Conservation (phyloP, 805 yeast species). For the Ogataea saltuana region DNA sequence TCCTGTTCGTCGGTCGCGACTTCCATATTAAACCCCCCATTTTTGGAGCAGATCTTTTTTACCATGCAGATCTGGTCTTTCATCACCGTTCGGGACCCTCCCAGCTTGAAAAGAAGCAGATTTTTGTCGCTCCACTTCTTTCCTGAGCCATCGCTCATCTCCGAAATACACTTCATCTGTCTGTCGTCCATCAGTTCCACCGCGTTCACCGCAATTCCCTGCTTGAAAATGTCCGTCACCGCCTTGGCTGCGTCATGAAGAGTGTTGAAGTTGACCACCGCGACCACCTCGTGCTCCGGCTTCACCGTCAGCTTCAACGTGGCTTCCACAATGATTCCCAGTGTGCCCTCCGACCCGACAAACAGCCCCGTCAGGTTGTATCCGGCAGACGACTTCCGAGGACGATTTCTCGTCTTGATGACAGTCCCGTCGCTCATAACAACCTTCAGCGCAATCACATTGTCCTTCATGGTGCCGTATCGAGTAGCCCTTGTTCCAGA, state of each 20-base stretch:
- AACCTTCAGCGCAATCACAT: constrained; percentile 65
- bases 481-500: constrained; percentile 80
- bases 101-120: constrained; percentile 58
- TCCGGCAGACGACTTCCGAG: constrained; percentile 78
- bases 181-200: constrained; percentile 70
- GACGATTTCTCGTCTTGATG: constrained; percentile 70
- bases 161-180: constrained; percentile 66
- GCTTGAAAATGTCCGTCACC: constrained; percentile 58
- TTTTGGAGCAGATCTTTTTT: constrained; percentile 48
- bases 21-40: constrained; percentile 56
- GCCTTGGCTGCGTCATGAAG: constrained; percentile 69
- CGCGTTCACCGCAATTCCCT: constrained; percentile 68
- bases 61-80: constrained; percentile 50
- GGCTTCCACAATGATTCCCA: constrained; percentile 75
- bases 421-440: constrained; percentile 81
- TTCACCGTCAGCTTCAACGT: constrained; percentile 66
- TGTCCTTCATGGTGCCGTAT: constrained; percentile 80
- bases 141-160: constrained; percentile 41
- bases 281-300: constrained; percentile 65
- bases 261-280: constrained; percentile 64
- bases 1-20: constrained; percentile 61
- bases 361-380: constrained; percentile 72
- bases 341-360: constrained; percentile 74
- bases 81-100: constrained; percentile 44
- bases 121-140: constrained; percentile 34